Evolutionary conservation across 1,139 yeast genomes (phyloP).

Genomic region (Taphrina communis): DNA sequence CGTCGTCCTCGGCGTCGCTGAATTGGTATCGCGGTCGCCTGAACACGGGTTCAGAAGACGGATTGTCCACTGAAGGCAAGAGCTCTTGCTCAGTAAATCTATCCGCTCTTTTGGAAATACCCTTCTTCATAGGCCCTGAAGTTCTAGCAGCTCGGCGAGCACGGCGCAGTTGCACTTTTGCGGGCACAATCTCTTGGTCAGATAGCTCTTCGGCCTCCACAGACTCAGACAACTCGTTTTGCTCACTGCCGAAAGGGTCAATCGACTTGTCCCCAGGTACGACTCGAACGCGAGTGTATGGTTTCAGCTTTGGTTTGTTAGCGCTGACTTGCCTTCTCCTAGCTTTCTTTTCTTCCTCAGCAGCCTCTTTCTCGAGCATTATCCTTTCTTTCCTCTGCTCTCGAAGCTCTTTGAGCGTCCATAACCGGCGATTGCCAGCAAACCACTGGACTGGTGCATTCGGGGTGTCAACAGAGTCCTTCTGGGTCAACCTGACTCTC

Average conservation of each 20-base stretch:
- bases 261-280: not conserved
- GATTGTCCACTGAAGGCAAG: not conserved
- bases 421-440: constrained; percentile 3
- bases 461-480: not conserved
- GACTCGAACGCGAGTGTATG: not conserved
- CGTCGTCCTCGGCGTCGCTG: constrained; percentile 27
- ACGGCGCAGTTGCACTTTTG: not conserved
- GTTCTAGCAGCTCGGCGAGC: not conserved
- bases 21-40: constrained; percentile 8
- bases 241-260: not conserved
- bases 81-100: constrained; percentile 4
- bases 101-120: constrained; percentile 22
- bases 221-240: not conserved
- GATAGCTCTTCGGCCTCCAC: not conserved
- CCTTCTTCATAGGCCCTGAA: not conserved
- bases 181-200: not conserved
- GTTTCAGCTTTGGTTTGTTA: not conserved
- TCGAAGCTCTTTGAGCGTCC: not conserved
- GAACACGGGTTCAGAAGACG: not conserved
- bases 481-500: constrained; percentile 15
- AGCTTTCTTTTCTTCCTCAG: not conserved
- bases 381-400: constrained; percentile 10
- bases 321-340: not conserved
- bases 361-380: not conserved
- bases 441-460: constrained; percentile 2